These are phyloP conservation scores for Paecilomyces variotii DNA, from an alignment of 2,329 filamentous ascomycete genomes.

Conservation along the genomic window DNA sequence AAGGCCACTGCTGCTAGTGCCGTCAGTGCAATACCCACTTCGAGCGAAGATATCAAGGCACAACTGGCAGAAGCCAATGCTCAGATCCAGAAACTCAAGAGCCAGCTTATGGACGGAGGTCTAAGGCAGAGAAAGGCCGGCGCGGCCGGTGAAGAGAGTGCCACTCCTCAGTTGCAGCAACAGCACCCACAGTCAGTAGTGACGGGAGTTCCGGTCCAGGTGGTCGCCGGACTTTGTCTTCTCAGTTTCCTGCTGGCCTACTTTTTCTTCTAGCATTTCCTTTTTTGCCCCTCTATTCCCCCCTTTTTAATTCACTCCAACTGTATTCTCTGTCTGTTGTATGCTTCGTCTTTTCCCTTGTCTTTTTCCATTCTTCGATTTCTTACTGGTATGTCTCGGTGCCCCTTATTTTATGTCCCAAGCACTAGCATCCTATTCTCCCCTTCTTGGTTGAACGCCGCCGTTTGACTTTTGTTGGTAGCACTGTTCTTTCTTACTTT, in stretches of 20 bases:
- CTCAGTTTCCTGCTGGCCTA: conserved; percentile 91
- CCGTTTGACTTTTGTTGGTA: neutral
- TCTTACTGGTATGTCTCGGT: neutral
- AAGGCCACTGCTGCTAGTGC: conserved; percentile 45
- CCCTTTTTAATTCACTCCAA: conserved; percentile 7
- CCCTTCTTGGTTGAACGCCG: neutral
- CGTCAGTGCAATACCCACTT: conserved; percentile 40
- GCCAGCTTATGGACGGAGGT: conserved; percentile 58
- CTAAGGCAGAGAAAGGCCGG: conserved; percentile 71
- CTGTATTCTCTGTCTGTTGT: conserved; percentile 12
- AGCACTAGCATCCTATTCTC: neutral
- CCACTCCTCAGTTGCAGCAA: conserved; percentile 44
- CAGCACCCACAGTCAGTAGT: conserved; percentile 51
- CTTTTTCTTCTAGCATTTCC: conserved; percentile 71
- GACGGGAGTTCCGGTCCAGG: conserved; percentile 72
- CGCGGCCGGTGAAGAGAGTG: conserved; percentile 44
- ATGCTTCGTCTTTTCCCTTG: neutral
- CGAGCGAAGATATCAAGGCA: conserved; percentile 57
- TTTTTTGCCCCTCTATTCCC: conserved; percentile 12
- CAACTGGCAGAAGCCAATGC: conserved; percentile 70
- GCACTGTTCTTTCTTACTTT: neutral
- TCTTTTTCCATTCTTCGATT: neutral
- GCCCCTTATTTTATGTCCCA: conserved; percentile 1
- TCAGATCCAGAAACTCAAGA: conserved; percentile 60
- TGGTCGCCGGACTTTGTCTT: conserved; percentile 76